Evolutionary conservation across 1,139 yeast species (phyloP).

Genomic region (Groenewaldozyma sp.): DNA sequence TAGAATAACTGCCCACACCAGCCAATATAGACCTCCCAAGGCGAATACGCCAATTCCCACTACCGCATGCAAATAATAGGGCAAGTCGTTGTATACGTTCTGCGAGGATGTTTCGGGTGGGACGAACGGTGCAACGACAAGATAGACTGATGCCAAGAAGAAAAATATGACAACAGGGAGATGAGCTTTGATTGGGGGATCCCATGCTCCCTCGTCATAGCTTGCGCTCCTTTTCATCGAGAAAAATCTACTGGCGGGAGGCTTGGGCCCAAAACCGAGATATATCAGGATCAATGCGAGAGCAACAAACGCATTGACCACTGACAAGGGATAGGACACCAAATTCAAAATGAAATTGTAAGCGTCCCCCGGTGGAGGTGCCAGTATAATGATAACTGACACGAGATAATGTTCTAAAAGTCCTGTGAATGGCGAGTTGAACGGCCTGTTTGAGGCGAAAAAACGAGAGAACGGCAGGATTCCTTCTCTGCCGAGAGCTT

Average conservation of each 20-base stretch:
- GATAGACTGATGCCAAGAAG: conserved; percentile 56
- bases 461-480: conserved; percentile 57
- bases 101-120: conserved; percentile 58
- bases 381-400: conserved; percentile 44
- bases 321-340: conserved; percentile 67
- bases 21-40: conserved; percentile 63
- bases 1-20: conserved; percentile 51
- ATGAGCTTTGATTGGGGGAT: conserved; percentile 65
- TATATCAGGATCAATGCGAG: conserved; percentile 61
- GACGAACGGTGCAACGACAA: conserved; percentile 72
- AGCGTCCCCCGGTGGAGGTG: conserved; percentile 71
- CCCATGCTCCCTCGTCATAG: conserved; percentile 36
- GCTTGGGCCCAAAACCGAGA: conserved; percentile 37
- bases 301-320: conserved; percentile 66
- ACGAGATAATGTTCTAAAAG: conserved; percentile 46
- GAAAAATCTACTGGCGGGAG: too few species aligned
- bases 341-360: conserved; percentile 66
- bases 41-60: conserved; percentile 74
- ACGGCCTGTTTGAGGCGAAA: conserved; percentile 46
- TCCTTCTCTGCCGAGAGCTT: conserved; percentile 65
- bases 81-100: conserved; percentile 55
- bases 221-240: too few species aligned
- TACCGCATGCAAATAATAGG: conserved; percentile 76
- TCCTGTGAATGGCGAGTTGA: conserved; percentile 48
- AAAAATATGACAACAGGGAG: conserved; percentile 57